Conservation (phyloP, 768 basidiomycete genomes). For the Symmetrospora coprosmae region DNA sequence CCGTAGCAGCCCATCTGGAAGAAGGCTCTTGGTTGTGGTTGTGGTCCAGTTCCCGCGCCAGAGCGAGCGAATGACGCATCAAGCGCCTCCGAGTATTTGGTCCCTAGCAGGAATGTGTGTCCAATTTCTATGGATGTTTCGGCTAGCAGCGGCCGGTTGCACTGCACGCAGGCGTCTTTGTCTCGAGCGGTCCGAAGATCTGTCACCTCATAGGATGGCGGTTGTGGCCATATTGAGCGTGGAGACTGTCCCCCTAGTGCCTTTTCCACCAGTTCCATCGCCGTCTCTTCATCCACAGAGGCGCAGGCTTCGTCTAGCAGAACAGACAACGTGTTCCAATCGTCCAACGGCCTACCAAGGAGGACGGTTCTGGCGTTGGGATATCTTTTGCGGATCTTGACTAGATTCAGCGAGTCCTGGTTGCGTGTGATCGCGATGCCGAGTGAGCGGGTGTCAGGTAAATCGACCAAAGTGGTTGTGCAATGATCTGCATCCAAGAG, state of each 20-base stretch:
- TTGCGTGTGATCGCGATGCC: background rate
- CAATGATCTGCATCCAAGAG: background rate
- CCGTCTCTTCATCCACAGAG: slow-evolving; percentile 1
- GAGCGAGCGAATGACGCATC: slow-evolving; percentile 6
- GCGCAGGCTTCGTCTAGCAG: slow-evolving; percentile 11
- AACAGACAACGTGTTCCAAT: slow-evolving; percentile 1
- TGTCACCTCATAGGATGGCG: slow-evolving; percentile 1
- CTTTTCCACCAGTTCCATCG: background rate
- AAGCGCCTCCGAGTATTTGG: slow-evolving; percentile 20
- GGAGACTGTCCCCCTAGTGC: background rate
- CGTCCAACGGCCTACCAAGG: slow-evolving; percentile 2
- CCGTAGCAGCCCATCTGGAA: slow-evolving; percentile 27
- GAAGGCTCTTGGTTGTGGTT: background rate
- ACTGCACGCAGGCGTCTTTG: slow-evolving; percentile 9
- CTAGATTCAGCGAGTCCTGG: background rate
- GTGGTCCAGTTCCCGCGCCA: background rate
- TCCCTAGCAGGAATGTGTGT: slow-evolving; percentile 25
- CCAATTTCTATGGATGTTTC: slow-evolving; percentile 20
- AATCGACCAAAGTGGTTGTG: background rate
- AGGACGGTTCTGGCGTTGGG: background rate
- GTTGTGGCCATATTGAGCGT: slow-evolving; percentile 2
- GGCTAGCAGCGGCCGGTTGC: background rate
- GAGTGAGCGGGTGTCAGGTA: background rate
- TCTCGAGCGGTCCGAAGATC: slow-evolving; percentile 13
- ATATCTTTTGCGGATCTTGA: background rate